phyloP scores from a whole-genome alignment of 2,329 filamentous ascomycete genomes.

The Colletotrichum sp. region DNA sequence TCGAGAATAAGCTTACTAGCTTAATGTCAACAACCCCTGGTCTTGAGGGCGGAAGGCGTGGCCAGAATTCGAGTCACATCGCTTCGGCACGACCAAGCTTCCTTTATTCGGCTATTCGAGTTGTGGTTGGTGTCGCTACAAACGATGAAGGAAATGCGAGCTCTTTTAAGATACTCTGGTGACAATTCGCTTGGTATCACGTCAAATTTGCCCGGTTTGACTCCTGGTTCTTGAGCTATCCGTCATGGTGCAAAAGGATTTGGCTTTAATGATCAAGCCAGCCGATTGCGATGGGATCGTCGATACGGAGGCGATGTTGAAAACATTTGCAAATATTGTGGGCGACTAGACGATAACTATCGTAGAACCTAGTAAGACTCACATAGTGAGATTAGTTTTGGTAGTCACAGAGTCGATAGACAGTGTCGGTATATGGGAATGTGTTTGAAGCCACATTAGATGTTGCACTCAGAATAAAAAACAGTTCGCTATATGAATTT shows the following conservation, averaged over 20 bases:
- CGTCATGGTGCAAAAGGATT: neutral
- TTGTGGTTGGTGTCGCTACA: neutral
- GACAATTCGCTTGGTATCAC: neutral
- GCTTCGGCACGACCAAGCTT: neutral
- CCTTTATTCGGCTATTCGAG: neutral
- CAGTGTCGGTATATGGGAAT: neutral
- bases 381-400: neutral
- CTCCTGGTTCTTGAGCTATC: neutral
- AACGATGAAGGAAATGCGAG: neutral
- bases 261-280: neutral
- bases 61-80: neutral
- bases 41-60: neutral
- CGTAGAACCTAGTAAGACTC: neutral
- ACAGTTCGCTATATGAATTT: neutral
- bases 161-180: neutral
- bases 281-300: neutral
- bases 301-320: neutral
- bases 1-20: neutral
- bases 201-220: neutral
- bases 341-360: neutral
- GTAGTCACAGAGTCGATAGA: neutral
- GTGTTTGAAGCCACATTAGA: neutral
- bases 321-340: neutral
- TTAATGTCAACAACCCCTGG: neutral
- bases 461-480: fast-evolving